Percentiles rank a stretch among this genome's conserved stretches.
Conservation (phyloP, 768 basidiomycete genomes). For the Psilocybe cyanescens region DNA sequence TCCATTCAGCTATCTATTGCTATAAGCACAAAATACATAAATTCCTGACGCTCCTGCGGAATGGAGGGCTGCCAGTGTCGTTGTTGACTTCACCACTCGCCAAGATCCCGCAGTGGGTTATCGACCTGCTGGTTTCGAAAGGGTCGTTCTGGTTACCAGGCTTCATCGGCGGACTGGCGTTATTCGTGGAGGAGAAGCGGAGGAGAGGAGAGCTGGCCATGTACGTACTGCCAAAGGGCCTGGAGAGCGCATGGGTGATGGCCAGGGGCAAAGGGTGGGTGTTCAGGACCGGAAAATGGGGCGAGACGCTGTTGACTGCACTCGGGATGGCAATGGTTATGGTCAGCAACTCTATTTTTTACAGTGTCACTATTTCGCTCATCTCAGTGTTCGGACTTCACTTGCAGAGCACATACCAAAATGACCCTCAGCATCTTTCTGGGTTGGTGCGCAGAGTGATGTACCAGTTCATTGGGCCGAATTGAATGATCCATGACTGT, state of each 20-base stretch:
- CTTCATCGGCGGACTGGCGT: slow-evolving; percentile 70
- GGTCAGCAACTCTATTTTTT: slow-evolving; percentile 49
- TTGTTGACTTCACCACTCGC: slow-evolving; percentile 36
- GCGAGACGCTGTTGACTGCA: slow-evolving; percentile 61
- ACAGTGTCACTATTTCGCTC: no score
- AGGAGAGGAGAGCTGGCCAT: slow-evolving; percentile 91
- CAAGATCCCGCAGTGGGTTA: slow-evolving; percentile 46
- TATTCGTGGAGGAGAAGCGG: slow-evolving; percentile 87
- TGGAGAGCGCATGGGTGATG: slow-evolving; percentile 91
- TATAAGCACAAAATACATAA: slow-evolving; percentile 64
- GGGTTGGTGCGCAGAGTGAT: slow-evolving; percentile 80
- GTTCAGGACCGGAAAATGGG: slow-evolving; percentile 69
- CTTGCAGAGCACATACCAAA: slow-evolving; percentile 76
- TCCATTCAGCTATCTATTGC: slow-evolving; percentile 59
- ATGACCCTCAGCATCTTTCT: slow-evolving; percentile 81
- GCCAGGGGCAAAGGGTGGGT: slow-evolving; percentile 78
- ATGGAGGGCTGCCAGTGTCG: slow-evolving; percentile 17
- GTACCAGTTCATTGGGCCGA: slow-evolving; percentile 91
- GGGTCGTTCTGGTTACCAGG: slow-evolving; percentile 78
- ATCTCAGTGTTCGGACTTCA: slow-evolving; percentile 2
- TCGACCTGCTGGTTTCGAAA: slow-evolving; percentile 66
- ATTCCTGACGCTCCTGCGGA: slow-evolving; percentile 41
- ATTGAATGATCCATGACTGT: slow-evolving; percentile 39
- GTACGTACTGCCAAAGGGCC: slow-evolving; percentile 86
- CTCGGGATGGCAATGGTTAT: slow-evolving; percentile 77